These are phyloP conservation scores for Syzygium jambos DNA, from an alignment of 345 rosid genomes.

Conservation along the genomic window DNA sequence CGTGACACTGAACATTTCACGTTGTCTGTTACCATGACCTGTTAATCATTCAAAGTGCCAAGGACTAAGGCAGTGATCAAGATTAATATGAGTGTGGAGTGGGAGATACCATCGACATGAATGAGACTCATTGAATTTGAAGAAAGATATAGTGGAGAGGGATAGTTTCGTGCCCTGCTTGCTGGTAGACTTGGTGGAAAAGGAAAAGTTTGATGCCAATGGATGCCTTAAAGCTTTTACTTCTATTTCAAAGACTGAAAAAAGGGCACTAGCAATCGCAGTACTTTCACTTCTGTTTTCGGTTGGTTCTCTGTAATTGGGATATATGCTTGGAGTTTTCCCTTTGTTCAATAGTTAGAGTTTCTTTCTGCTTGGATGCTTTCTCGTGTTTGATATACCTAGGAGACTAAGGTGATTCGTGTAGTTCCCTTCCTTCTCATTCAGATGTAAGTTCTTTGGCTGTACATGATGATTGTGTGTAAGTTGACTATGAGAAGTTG, in stretches of 20 bases:
- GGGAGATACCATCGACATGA: background rate
- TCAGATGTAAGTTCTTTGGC: background rate
- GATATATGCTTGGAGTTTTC: background rate
- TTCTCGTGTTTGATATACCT: background rate
- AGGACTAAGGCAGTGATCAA: background rate
- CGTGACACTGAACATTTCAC: background rate
- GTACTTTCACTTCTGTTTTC: background rate
- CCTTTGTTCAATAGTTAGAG: background rate
- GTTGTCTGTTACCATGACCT: background rate
- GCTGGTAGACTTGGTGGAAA: no score
- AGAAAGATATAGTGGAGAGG: background rate
- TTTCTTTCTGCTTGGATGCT: background rate
- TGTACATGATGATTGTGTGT: background rate
- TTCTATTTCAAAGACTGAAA: background rate
- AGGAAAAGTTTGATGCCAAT: background rate
- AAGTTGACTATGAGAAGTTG: background rate
- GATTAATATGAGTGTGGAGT: background rate
- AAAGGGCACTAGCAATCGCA: background rate
- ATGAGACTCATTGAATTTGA: background rate
- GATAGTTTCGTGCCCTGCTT: background rate
- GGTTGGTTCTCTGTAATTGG: background rate
- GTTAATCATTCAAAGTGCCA: background rate
- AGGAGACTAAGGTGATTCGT: background rate
- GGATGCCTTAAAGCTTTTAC: background rate
- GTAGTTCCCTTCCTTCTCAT: background rate